Evolutionary conservation across 768 basidiomycete species (phyloP), one percentile per base, ranked within the genome.

Genomic region (Hygrocybe coccinea): DNA sequence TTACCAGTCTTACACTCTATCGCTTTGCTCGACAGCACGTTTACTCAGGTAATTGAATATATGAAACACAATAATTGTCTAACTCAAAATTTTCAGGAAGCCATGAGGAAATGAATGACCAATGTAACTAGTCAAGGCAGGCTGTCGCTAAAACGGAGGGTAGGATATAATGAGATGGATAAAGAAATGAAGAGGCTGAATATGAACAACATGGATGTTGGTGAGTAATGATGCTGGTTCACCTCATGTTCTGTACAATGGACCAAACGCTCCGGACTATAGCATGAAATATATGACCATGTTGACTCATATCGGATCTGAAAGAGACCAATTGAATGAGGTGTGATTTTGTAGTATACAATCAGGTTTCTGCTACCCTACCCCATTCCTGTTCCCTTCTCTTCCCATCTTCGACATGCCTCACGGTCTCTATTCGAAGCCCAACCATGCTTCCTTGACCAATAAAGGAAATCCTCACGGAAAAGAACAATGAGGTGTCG

Each of bases 401-500:
- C n/a, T n/a, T n/a, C n/a, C n/a, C n/a, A n/a, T n/a, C n/a, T n/a
- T n/a, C n/a, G n/a, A n/a, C n/a, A n/a, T n/a, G n/a, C n/a, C n/a
- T 79, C 36, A 88, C 84, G 29, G 69, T 73, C 2, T 70, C 76
- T 14, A 95, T 81, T 25, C 76, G 78, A 37, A 97, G 77, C 19
- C 93, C 91, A 0, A 87, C 86, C 58, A 95, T 69, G 63, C 87
- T 90, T 7, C 90, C 89, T 61, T 87, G 80, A 0, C 84, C 87
- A 49, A 87, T 83, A 65, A 98, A 97, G 1, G 78, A 71, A 1
- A 95, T 86, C 35, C 79, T 78, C 48, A 99, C 91, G 2, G 95
- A 95, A 90, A 97, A 99, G 76, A 97, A 95, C 9, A 80, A 81
- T 3, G 82, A 84, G 0, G 78, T 71, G 59, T 95, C 93, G 59